A percentile compares a stretch with the other conserved stretches of the same genome.
phyloP scores from a whole-genome alignment of 2,329 filamentous ascomycete species.

The Phyllosticta citribraziliensis region DNA sequence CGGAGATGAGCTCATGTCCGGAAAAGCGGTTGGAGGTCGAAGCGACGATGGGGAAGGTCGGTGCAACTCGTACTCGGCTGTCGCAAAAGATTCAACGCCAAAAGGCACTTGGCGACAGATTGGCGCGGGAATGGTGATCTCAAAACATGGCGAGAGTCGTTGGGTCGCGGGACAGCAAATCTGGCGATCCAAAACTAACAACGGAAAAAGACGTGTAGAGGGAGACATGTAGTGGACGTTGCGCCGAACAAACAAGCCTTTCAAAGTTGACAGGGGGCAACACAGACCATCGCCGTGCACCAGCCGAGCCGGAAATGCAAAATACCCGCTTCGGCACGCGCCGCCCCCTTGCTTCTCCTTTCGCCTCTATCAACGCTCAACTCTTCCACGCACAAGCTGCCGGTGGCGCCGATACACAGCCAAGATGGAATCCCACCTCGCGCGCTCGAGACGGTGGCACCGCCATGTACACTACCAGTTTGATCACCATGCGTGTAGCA shows the following conservation, averaged over 20 bases:
- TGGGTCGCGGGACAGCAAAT: neutral
- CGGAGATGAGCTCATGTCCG: constrained; percentile 9
- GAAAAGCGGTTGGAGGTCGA: neutral
- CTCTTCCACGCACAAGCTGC: neutral
- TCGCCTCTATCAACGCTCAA: neutral
- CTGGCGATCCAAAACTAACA: neutral
- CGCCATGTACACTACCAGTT: neutral
- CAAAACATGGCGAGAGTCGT: neutral
- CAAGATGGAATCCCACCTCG: neutral
- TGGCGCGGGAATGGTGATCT: neutral
- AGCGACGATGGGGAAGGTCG: neutral
- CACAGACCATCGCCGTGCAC: neutral
- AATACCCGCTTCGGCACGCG: neutral
- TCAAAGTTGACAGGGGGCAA: neutral
- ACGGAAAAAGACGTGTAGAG: neutral
- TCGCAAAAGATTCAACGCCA: neutral
- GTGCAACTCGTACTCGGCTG: neutral
- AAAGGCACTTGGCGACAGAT: neutral
- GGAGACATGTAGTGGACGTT: neutral
- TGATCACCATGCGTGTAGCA: neutral
- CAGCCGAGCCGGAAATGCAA: neutral
- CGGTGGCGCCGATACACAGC: neutral
- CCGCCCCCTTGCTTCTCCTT: neutral
- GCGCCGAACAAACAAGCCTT: neutral
- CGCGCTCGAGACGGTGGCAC: neutral